Evolutionary conservation across 2,329 filamentous ascomycete genomes (phyloP).

Genomic region (Cercospora janseana): DNA sequence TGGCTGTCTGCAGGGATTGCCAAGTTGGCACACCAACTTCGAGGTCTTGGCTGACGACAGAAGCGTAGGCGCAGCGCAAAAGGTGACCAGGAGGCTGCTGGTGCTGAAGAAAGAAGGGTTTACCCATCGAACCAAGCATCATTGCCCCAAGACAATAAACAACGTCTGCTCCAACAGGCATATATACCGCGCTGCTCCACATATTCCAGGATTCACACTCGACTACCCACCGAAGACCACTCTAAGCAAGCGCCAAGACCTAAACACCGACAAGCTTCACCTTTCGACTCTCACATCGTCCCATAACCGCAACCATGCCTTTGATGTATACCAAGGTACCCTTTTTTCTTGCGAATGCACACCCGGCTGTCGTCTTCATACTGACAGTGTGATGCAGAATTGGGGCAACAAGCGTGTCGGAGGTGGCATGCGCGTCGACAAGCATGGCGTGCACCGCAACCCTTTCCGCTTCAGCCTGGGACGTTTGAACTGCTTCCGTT

Average conservation of each 20-base stretch:
- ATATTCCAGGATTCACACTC: neutral
- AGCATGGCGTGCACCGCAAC: slow-evolving; percentile 51
- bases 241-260: neutral
- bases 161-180: too few relatives aligned
- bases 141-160: too few relatives aligned
- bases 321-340: slow-evolving; percentile 48
- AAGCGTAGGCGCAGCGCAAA: too few relatives aligned
- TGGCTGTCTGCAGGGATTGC: too few relatives aligned
- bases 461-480: slow-evolving; percentile 53
- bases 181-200: neutral
- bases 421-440: slow-evolving; percentile 53
- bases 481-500: slow-evolving; percentile 52
- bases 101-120: too few relatives aligned
- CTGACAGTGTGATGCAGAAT: slow-evolving; percentile 19
- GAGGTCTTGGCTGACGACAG: too few relatives aligned
- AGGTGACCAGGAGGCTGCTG: too few relatives aligned
- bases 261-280: too few relatives aligned
- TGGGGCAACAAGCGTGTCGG: slow-evolving; percentile 46
- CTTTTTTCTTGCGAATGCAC: too few relatives aligned
- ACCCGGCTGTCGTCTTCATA: neutral
- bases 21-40: too few relatives aligned
- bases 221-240: neutral
- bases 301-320: slow-evolving; percentile 39
- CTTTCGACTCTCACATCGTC: neutral
- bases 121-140: too few relatives aligned